These are phyloP conservation scores for Zizania latifolia DNA, from an alignment of 176 grass and related monocot species.

Conservation along the genomic window DNA sequence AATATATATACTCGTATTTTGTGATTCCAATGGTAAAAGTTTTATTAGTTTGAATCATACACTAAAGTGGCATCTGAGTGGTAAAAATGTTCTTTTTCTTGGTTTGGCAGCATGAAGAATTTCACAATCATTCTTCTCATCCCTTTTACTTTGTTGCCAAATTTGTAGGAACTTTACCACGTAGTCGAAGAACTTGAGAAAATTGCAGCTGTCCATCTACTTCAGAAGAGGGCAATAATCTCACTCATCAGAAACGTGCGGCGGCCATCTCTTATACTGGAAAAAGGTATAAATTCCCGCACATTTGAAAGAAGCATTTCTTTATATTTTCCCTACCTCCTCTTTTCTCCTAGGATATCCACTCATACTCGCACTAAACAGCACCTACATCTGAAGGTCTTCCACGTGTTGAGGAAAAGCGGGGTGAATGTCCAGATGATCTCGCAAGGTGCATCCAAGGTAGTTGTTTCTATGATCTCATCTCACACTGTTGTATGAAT, in stretches of 20 bases:
- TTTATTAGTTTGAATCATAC: too few species aligned
- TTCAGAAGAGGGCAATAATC: slow-evolving; percentile 86
- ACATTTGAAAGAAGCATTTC: too few species aligned
- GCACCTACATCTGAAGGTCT: slow-evolving; percentile 56
- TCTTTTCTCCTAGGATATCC: not conserved
- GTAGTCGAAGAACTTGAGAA: slow-evolving; percentile 91
- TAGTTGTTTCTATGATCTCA: not conserved
- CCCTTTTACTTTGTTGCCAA: not conserved
- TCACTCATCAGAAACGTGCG: slow-evolving; percentile 81
- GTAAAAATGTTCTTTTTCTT: not conserved
- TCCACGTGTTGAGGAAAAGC: slow-evolving; percentile 70
- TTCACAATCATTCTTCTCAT: not conserved
- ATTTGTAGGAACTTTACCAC: slow-evolving; percentile 74
- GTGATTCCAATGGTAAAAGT: too few species aligned
- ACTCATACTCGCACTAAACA: slow-evolving; percentile 8
- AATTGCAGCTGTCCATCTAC: slow-evolving; percentile 80
- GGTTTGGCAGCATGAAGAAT: not conserved
- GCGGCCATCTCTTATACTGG: slow-evolving; percentile 65
- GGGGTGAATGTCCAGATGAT: slow-evolving; percentile 94
- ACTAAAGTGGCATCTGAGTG: too few species aligned
- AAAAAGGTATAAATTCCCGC: slow-evolving; percentile 45
- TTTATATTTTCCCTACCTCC: too few species aligned
- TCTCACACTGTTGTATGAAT: not conserved
- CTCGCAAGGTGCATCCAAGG: slow-evolving; percentile 95
- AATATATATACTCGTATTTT: too few species aligned